These are phyloP conservation scores for Globisporangium spinosum DNA, from an alignment of 352 stramenopile genomes.

Conservation along the genomic window DNA sequence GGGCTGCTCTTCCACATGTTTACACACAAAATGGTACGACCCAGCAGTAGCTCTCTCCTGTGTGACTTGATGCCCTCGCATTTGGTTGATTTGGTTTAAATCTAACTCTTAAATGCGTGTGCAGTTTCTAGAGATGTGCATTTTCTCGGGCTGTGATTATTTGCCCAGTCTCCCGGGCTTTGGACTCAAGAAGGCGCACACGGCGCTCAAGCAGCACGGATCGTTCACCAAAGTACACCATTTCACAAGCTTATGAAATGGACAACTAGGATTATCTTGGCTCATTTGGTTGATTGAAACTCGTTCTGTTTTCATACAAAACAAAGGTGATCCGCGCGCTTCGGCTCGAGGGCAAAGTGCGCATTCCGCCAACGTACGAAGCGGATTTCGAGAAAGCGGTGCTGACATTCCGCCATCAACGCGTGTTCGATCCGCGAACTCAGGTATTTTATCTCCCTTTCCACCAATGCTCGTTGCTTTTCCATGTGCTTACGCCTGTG, in stretches of 20 bases:
- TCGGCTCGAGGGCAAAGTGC: conserved; percentile 62
- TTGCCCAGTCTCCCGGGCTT: conserved; percentile 74
- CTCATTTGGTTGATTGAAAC: neutral
- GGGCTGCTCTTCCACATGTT: conserved; percentile 75
- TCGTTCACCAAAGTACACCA: conserved; percentile 48
- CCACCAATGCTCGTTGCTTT: no score
- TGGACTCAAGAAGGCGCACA: conserved; percentile 80
- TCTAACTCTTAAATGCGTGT: neutral
- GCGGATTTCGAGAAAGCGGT: conserved; percentile 51
- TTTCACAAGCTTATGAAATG: neutral
- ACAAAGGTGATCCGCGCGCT: conserved; percentile 51
- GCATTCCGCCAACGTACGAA: conserved; percentile 54
- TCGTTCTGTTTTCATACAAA: neutral
- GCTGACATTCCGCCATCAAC: conserved; percentile 70
- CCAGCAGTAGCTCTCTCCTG: neutral
- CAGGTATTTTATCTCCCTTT: conserved; percentile 27
- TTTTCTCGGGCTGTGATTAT: conserved; percentile 91
- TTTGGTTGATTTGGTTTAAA: no score
- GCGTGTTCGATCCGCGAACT: conserved; percentile 55
- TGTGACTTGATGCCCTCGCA: no score
- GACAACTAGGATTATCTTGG: neutral
- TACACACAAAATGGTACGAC: conserved; percentile 75
- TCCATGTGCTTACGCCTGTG: neutral
- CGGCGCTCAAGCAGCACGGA: conserved; percentile 68
- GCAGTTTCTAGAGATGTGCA: conserved; percentile 89